Base-by-base conservation (phyloP, 441 rosid species). In the Populus hybrid region DNA sequence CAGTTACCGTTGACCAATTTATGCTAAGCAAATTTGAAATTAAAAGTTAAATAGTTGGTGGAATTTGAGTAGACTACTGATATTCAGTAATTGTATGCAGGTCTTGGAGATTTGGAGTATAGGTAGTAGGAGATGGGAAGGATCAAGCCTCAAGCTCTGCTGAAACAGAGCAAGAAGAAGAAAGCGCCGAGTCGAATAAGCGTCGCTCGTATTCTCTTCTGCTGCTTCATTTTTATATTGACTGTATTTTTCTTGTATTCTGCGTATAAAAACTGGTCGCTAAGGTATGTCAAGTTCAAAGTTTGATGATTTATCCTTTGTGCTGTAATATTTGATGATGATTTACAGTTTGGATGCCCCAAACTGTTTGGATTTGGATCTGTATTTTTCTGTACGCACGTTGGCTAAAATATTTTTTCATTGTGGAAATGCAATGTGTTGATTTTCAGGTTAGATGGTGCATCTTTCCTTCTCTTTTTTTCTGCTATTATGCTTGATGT, bases 131-230 rank as follows among this genome's bases (percentile, higher is more conserved):
- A 71, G 77, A 93, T 94, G 98, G 98, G 88, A 78, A 89, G 95
- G 90, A 94, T 94, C 76, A 94, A 94, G 74, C 98, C 98, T 53
- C 94, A 91, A 78, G 91, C 97, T 34, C 85, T 94, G 63, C 79
- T 94, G 77, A 88, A 84, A 71, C 97, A 91, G 86, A 94, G 98
- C 89, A 94, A 94, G 82, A 91, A 86, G 90, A 93, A 93, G 91
- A 93, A 90, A 79, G 93, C 85, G 53, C 93, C 98, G 5, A 79
- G 86, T 79, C 89, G 89, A 34, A 79, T 92, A 50, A 89, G 98
- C 82, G 57, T 84, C 42, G 83, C 91, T 32, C 88, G 87, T 68
- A 84, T 93, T 70, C 61, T 91, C 64, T 59, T 87, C 16, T 89
- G 83, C 82, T 70, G 80, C 70, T 84, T 87, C 80, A 85, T 91